Base-by-base conservation (phyloP, 768 basidiomycete genomes). In the Tylopilus sp. region DNA sequence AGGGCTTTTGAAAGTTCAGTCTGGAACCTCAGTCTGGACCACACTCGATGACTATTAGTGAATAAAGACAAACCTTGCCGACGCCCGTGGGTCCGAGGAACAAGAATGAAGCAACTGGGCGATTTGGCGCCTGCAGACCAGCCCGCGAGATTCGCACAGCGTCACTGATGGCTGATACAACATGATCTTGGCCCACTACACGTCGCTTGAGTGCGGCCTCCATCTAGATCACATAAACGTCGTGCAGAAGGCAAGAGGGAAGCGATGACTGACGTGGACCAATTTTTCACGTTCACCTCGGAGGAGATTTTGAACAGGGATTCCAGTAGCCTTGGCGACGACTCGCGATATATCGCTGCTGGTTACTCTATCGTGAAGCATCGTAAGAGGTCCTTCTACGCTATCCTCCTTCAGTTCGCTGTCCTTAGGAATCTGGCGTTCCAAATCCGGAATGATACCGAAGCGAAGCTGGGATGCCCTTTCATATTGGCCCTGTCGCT, bases 131-230 rank as follows among this genome's bases (percentile, higher is more conserved):
- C 61, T 93, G 87, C 19, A 98, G 69, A 1, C 96, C 95, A 3
- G 94, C 91, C 45, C 95, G 84, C 28, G 93, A 96, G 47, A 98
- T 89, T 17, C 93, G 83, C 22, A 98, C 90, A 14, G 95, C 93
- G 61, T 97, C 89, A 53, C 88, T 86, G 58, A 97, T 83, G 6
- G 93, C 84, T 1, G 78, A 68, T 26, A 98, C 79, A n/a, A 92
- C 89, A 58, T 93, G 85, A 53, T 92, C 87, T 66, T 98, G 96
- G 2, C 96, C 94, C 4, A 98, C 86, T 9, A 98, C 88, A 0
- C 90, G 81, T 50, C 78, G 68, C 25, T 75, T 74, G 16, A 98
- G 77, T 0, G 78, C 73, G 30, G 89, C 86, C 67, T 98, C 95
- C 93, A 98, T 97, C 89, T 92, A 60, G 4, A 42, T 17, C 30